Conservation (phyloP, 2,329 filamentous ascomycete genomes). For the Rutstroemia sp. region DNA sequence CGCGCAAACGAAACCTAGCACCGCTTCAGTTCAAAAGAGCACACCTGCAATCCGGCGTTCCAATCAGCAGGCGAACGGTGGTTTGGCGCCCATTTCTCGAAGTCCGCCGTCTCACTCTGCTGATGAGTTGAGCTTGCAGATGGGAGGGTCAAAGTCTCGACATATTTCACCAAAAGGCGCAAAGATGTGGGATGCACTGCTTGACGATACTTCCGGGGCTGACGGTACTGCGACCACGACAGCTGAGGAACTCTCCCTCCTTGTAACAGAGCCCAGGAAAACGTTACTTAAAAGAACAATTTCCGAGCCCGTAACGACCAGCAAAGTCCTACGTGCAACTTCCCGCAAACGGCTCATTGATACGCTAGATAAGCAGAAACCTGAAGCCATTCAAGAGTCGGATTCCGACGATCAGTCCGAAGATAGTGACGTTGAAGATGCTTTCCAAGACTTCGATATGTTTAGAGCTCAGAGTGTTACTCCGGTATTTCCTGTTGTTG, state of each 20-base stretch:
- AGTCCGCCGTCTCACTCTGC: neutral
- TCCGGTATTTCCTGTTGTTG: conserved; percentile 6
- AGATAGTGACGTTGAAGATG: conserved; percentile 6
- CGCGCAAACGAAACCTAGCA: neutral
- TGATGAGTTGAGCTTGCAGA: neutral
- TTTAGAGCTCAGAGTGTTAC: conserved; percentile 16
- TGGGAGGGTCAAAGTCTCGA: neutral
- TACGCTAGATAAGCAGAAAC: conserved; percentile 26
- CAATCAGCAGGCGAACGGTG: neutral
- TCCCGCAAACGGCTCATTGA: conserved; percentile 28
- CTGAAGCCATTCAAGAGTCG: conserved; percentile 10
- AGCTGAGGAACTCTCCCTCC: conserved; percentile 2
- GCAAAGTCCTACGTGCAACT: conserved; percentile 13
- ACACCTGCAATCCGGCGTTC: neutral
- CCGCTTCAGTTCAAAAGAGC: neutral
- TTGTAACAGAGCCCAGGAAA: neutral
- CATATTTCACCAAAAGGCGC: conserved; percentile 20
- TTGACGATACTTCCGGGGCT: neutral
- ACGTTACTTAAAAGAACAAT: conserved; percentile 2
- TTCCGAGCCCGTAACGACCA: conserved; percentile 12
- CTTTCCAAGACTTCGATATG: neutral
- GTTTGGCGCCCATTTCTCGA: neutral
- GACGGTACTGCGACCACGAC: neutral
- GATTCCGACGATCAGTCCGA: conserved; percentile 7
- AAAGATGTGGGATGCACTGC: conserved; percentile 19